These are phyloP conservation scores for Beauveria rudraprayagi DNA, from an alignment of 2,329 filamentous ascomycete genomes.

Conservation along the genomic window DNA sequence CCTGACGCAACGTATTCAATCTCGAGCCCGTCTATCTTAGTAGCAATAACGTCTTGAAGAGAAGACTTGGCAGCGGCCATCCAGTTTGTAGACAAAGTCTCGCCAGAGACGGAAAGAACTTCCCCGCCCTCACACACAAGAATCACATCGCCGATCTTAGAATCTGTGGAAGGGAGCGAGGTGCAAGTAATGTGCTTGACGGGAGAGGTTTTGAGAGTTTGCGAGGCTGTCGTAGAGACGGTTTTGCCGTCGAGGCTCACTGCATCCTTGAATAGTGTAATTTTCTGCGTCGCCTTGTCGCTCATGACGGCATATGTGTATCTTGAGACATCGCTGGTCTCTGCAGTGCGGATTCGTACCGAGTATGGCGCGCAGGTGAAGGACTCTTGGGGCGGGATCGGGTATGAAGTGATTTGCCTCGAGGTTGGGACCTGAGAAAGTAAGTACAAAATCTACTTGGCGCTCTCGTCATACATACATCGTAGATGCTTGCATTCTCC, in stretches of 20 bases:
- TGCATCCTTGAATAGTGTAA: conserved; percentile 53
- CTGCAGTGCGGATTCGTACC: conserved; percentile 42
- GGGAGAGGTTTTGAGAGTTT: conserved; percentile 31
- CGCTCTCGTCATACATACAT: conserved; percentile 35
- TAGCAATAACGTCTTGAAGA: conserved; percentile 27
- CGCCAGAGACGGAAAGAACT: conserved; percentile 51
- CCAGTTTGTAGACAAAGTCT: conserved; percentile 32
- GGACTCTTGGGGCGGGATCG: conserved; percentile 55
- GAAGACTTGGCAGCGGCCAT: conserved; percentile 25
- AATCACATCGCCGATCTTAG: conserved; percentile 35
- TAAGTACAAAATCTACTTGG: not conserved
- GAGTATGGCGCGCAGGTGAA: conserved; percentile 57
- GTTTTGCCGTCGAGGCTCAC: conserved; percentile 44
- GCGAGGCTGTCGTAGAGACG: conserved; percentile 40
- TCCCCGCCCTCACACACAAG: conserved; percentile 53
- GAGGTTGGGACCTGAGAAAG: conserved; percentile 47
- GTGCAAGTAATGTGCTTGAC: conserved; percentile 28
- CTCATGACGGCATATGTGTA: conserved; percentile 55
- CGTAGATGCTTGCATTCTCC: conserved; percentile 58
- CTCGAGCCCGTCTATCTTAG: conserved; percentile 28
- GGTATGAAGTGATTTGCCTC: conserved; percentile 57
- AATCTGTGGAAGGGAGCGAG: conserved; percentile 20
- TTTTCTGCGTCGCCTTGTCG: conserved; percentile 38
- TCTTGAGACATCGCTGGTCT: conserved; percentile 41
- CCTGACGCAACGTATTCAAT: conserved; percentile 43